Percentiles rank a stretch among this genome's conserved stretches.
phyloP scores from a whole-genome alignment of 768 basidiomycete genomes.

The Crassisporium funariophilum region DNA sequence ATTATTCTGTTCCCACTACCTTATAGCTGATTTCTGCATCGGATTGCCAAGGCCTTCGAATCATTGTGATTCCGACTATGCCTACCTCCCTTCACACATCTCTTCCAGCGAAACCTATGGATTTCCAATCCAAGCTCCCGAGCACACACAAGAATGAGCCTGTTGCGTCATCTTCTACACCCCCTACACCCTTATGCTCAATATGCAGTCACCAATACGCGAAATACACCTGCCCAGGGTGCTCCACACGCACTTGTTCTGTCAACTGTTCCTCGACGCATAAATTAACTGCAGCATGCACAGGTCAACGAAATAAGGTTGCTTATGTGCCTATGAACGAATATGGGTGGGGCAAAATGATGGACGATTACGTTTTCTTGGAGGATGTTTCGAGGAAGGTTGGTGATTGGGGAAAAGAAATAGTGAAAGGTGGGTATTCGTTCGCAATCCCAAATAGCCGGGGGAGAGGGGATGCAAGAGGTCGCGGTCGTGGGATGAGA shows the following conservation, averaged over 20 bases:
- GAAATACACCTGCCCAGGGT: constrained; percentile 83
- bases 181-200: constrained; percentile 40
- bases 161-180: constrained; percentile 19
- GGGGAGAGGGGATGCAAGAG: constrained; percentile 32
- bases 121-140: background rate
- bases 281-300: constrained; percentile 62
- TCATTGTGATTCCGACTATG: no score
- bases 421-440: constrained; percentile 60
- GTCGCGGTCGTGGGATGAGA: constrained; percentile 18
- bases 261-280: constrained; percentile 67
- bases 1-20: no score
- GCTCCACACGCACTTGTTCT: constrained; percentile 73
- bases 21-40: no score
- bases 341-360: constrained; percentile 85
- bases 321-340: constrained; percentile 80
- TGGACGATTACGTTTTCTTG: constrained; percentile 86
- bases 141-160: constrained; percentile 6
- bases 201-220: constrained; percentile 49
- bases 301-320: constrained; percentile 72
- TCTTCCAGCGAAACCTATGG: background rate
- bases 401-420: constrained; percentile 72
- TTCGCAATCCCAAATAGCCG: constrained; percentile 26
- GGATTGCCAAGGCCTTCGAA: no score
- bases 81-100: background rate
- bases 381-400: constrained; percentile 81